A percentile compares a stretch with the other conserved stretches of the same genome.
phyloP scores from a whole-genome alignment of 1,284 basidiomycete species.

The Trichosporon sp. region DNA sequence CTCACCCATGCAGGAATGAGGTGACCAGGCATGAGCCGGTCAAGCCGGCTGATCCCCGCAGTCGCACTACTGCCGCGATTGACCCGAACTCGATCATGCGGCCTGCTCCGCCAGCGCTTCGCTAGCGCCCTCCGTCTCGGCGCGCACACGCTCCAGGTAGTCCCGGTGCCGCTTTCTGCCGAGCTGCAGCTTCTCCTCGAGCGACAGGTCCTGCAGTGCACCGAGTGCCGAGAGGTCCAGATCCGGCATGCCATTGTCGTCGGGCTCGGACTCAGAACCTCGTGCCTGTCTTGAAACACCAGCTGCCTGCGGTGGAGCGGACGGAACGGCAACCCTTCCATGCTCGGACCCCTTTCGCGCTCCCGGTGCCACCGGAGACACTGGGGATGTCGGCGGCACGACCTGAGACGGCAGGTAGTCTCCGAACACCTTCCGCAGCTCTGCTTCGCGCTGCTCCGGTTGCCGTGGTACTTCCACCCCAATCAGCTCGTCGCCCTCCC shows the following conservation, averaged over 20 bases:
- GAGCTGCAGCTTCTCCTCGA: conserved; percentile 35
- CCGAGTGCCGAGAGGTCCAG: conserved; percentile 15
- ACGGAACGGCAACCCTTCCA: not conserved
- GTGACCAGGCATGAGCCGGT: not conserved
- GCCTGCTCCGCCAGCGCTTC: not conserved
- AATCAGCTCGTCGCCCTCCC: conserved; percentile 24
- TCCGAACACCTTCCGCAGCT: conserved; percentile 18
- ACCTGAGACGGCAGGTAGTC: not conserved
- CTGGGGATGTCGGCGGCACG: not conserved
- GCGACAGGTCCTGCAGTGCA: conserved; percentile 26
- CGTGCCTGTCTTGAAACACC: not conserved
- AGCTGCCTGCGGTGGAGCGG: not conserved
- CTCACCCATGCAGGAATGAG: not conserved
- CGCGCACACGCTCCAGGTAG: conserved; percentile 29
- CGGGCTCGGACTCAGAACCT: not conserved
- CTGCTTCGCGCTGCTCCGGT: conserved; percentile 12
- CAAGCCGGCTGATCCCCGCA: not conserved
- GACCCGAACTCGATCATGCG: not conserved
- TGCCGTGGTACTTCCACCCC: conserved; percentile 13
- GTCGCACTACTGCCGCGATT: not conserved
- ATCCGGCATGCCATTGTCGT: conserved; percentile 7
- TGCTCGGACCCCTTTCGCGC: not conserved
- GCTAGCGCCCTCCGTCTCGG: conserved; percentile 2
- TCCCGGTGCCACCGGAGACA: conserved; percentile 2
- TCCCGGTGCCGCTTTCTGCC: conserved; percentile 38